Evolutionary conservation across 2,329 filamentous ascomycete species (phyloP).

Genomic region (Cladosporium oxysporum): DNA sequence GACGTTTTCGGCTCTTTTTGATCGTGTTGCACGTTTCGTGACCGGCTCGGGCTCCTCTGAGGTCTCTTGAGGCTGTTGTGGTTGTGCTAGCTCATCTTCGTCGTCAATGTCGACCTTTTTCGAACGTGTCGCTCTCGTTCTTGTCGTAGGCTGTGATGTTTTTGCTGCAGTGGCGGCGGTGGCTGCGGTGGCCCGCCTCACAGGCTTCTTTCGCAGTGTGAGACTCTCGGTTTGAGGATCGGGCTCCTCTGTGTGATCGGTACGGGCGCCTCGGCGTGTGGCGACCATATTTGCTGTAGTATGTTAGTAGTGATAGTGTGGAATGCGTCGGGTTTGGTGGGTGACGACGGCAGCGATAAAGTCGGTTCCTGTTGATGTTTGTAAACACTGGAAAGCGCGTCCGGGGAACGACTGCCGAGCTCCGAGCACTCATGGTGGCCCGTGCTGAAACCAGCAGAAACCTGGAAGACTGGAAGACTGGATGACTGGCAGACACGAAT

Average conservation of each 20-base stretch:
- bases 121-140: conserved; percentile 25
- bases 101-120: conserved; percentile 25
- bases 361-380: conserved; percentile 9
- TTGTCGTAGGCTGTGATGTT: conserved; percentile 13
- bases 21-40: conserved; percentile 14
- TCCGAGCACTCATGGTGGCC: background rate
- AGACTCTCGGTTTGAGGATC: conserved; percentile 21
- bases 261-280: conserved; percentile 36
- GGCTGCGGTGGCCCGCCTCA: conserved; percentile 33
- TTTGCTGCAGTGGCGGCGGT: conserved; percentile 12
- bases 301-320: conserved; percentile 17
- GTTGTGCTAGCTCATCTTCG: conserved; percentile 4
- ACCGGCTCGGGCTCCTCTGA: conserved; percentile 20
- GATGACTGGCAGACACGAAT: too few relatives aligned
- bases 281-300: conserved; percentile 37
- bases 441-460: conserved; percentile 1
- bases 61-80: background rate
- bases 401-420: conserved; percentile 8
- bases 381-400: conserved; percentile 4
- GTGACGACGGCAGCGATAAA: background rate
- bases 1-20: conserved; percentile 13
- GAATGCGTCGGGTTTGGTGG: background rate
- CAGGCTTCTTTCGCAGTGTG: conserved; percentile 37
- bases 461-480: too few relatives aligned
- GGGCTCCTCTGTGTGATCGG: conserved; percentile 24